phyloP scores from a whole-genome alignment of 495 filamentous ascomycete genomes.

The Daldinia childiae region DNA sequence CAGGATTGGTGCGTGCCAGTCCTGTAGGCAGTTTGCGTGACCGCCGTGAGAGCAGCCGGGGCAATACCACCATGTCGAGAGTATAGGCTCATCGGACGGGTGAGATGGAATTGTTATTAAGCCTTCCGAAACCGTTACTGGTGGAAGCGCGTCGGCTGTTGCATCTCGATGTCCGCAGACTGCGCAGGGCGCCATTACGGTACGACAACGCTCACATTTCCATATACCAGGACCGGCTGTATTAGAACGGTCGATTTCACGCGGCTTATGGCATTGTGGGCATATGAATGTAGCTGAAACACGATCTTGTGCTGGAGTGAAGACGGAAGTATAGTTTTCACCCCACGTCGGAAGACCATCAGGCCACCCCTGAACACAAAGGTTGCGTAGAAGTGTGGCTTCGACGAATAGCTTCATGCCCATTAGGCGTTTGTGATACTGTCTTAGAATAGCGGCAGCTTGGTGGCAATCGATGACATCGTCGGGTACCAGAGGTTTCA shows the following conservation, averaged over 20 bases:
- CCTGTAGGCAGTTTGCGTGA: constrained; percentile 72
- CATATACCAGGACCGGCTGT: constrained; percentile 49
- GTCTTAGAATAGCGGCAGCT: constrained; percentile 64
- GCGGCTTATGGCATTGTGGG: constrained; percentile 60
- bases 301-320: constrained; percentile 62
- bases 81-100: constrained; percentile 41
- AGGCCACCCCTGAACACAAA: constrained; percentile 64
- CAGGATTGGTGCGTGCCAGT: constrained; percentile 65
- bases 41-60: constrained; percentile 80
- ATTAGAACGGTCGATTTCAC: constrained; percentile 58
- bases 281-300: constrained; percentile 60
- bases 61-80: constrained; percentile 72
- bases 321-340: constrained; percentile 67
- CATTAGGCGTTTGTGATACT: constrained; percentile 72
- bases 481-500: constrained; percentile 60
- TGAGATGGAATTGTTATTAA: constrained; percentile 46
- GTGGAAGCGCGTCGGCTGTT: constrained; percentile 32
- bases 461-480: constrained; percentile 59
- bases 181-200: constrained; percentile 55
- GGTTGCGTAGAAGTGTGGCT: constrained; percentile 73
- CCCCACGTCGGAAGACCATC: constrained; percentile 54
- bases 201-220: constrained; percentile 59
- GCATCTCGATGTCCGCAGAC: constrained; percentile 55
- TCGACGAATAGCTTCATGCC: constrained; percentile 71
- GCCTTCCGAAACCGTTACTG: constrained; percentile 37